A percentile compares a stretch with the other conserved stretches of the same genome.
Conservation (phyloP, 106 monocot genomes). For the Acorus calamus region DNA sequence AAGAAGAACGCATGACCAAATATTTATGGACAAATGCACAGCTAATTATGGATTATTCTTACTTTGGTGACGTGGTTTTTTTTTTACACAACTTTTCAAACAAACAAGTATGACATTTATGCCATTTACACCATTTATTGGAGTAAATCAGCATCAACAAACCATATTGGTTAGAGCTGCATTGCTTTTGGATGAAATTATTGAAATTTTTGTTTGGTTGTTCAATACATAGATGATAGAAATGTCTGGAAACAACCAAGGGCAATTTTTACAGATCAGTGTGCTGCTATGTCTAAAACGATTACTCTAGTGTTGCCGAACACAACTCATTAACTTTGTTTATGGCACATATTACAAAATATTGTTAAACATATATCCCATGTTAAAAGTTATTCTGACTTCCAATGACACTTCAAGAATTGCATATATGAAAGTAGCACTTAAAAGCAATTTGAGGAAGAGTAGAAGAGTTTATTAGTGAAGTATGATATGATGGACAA, state of each 20-base stretch:
- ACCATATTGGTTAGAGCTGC: constrained; percentile 43
- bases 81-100: constrained; percentile 49
- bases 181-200: constrained; percentile 48
- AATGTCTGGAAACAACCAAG: constrained; percentile 44
- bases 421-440: constrained; percentile 29
- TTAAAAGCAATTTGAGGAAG: constrained; percentile 25
- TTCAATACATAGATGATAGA: constrained; percentile 40
- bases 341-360: constrained; percentile 51
- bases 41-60: constrained; percentile 36
- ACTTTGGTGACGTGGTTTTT: constrained; percentile 54
- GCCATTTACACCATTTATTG: constrained; percentile 49
- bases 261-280: constrained; percentile 38
- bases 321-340: constrained; percentile 32
- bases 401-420: constrained; percentile 34
- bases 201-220: constrained; percentile 58
- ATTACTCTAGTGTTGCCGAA: constrained; percentile 13
- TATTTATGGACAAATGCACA: constrained; percentile 63
- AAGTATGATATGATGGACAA: constrained; percentile 31
- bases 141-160: constrained; percentile 59
- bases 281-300: constrained; percentile 10
- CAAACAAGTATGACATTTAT: constrained; percentile 18
- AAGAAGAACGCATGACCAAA: constrained; percentile 38
- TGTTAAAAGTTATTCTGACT: constrained; percentile 17
- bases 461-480: constrained; percentile 24
- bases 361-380: constrained; percentile 20